Evolutionary conservation across 2,329 filamentous ascomycete species (phyloP).

Genomic region (Aspergillus luchuensis): DNA sequence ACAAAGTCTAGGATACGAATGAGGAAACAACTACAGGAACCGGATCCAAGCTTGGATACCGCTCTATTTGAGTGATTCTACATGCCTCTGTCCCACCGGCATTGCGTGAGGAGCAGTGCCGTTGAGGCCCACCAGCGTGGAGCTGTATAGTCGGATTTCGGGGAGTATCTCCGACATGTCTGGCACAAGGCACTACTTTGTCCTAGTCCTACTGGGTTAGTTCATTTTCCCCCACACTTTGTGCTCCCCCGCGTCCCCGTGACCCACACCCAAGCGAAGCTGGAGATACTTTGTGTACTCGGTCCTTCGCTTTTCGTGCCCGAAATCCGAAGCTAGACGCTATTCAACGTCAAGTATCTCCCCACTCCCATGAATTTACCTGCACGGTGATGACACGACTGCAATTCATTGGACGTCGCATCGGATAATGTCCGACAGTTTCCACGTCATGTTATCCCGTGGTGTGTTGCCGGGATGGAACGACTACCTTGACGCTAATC

Average conservation of each 20-base stretch:
- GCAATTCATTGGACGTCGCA: constrained; percentile 19
- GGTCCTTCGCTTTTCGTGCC: constrained; percentile 15
- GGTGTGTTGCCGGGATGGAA: not conserved
- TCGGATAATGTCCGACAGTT: constrained; percentile 25
- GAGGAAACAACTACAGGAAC: not conserved
- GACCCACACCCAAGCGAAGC: not conserved
- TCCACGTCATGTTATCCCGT: constrained; percentile 1
- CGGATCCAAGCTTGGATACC: not conserved
- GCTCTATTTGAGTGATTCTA: constrained; percentile 25
- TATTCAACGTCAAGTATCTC: constrained; percentile 9
- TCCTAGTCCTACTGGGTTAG: too few species aligned
- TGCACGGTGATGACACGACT: constrained; percentile 1
- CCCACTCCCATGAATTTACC: not conserved
- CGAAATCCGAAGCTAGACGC: constrained; percentile 27
- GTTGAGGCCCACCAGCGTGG: constrained; percentile 1
- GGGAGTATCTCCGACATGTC: constrained; percentile 30
- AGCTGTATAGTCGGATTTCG: constrained; percentile 32
- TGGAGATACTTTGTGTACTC: not conserved
- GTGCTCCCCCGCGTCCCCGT: constrained; percentile 2
- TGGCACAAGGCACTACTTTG: not conserved
- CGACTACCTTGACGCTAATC: not conserved
- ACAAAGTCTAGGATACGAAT: not conserved
- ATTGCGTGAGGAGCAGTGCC: not conserved
- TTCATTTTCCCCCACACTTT: not conserved
- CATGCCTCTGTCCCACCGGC: not conserved